These are phyloP conservation scores for Antitrichia curtipendula DNA, from an alignment of 225 moss, liverwort and hornwort species.

Conservation along the genomic window DNA sequence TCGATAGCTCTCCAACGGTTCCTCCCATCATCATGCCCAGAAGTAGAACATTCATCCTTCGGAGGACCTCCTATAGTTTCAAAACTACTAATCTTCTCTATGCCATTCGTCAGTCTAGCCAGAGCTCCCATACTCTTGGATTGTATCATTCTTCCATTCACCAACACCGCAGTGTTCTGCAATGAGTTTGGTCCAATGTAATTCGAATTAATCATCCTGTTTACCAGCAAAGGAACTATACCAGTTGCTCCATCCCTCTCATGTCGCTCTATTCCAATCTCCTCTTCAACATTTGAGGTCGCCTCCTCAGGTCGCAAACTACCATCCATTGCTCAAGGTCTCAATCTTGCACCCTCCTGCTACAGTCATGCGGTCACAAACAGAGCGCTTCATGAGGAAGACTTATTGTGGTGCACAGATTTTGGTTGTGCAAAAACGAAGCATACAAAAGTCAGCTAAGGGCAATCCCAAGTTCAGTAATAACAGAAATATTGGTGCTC, in stretches of 20 bases:
- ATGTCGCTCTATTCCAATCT: background rate
- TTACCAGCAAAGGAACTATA: constrained; percentile 22
- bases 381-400: background rate
- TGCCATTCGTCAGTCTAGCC: constrained; percentile 26
- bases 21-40: constrained; percentile 34
- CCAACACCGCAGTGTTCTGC: constrained; percentile 16
- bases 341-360: constrained; percentile 49
- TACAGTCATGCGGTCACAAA: background rate
- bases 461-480: background rate
- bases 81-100: constrained; percentile 35
- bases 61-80: constrained; percentile 35
- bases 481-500: background rate
- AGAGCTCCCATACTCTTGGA: constrained; percentile 33
- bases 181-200: constrained; percentile 2
- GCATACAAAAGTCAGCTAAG: background rate
- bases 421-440: background rate
- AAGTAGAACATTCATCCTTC: constrained; percentile 36
- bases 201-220: constrained; percentile 30
- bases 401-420: background rate
- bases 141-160: constrained; percentile 45
- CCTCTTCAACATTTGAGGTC: background rate
- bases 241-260: constrained; percentile 8
- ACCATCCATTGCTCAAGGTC: constrained; percentile 20
- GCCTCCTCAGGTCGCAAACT: background rate
- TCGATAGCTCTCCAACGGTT: constrained; percentile 48